A percentile compares a stretch with the other conserved stretches of the same genome.
Conservation (phyloP, 176 grass and related monocot species). For the Carex littledalei region DNA sequence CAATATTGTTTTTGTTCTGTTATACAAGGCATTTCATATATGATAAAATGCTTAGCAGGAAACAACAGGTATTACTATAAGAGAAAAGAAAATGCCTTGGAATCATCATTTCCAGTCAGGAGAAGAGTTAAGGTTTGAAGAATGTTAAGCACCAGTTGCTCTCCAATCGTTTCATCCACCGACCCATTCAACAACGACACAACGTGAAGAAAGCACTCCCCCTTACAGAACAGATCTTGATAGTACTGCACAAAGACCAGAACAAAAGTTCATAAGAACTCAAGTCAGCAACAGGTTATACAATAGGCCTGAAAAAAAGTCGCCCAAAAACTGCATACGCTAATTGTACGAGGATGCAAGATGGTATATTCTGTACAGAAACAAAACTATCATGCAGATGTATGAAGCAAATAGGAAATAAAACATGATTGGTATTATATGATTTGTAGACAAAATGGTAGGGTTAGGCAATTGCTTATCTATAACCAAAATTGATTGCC, state of each 20-base stretch:
- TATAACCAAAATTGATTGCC: neutral
- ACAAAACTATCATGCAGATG: neutral
- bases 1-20: neutral
- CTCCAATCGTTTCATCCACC: conserved; percentile 68
- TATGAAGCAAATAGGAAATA: neutral
- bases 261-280: neutral
- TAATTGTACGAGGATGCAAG: conserved; percentile 22
- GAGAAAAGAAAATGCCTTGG: conserved; percentile 52
- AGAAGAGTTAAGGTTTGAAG: conserved; percentile 77
- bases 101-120: conserved; percentile 71
- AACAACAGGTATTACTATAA: neutral
- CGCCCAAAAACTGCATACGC: neutral
- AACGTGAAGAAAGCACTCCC: conserved; percentile 94
- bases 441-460: neutral
- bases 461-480: neutral
- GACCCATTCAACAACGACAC: conserved; percentile 88
- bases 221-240: conserved; percentile 72
- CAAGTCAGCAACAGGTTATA: neutral
- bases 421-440: neutral
- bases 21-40: neutral
- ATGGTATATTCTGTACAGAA: conserved; percentile 16
- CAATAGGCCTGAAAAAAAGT: neutral
- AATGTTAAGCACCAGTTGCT: conserved; percentile 85
- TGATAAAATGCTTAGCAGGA: neutral
- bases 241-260: conserved; percentile 61